Conservation (phyloP, 768 basidiomycete species). For the Gymnopilus junonius region DNA sequence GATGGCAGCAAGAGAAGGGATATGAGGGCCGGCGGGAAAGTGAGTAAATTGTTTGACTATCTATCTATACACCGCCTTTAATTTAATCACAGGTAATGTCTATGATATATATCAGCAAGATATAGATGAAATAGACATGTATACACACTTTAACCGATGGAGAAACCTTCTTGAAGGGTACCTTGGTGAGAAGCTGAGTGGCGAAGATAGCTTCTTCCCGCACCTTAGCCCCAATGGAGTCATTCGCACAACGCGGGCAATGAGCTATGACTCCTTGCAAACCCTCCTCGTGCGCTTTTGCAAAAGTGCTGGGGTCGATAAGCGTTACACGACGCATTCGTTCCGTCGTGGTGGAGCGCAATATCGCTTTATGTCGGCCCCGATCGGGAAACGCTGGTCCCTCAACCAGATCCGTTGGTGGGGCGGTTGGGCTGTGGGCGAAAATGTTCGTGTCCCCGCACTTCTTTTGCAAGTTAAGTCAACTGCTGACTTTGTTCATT, state of each 20-base stretch:
- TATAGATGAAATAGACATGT: constrained; percentile 32
- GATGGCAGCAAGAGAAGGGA: constrained; percentile 32
- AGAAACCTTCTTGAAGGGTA: constrained; percentile 17
- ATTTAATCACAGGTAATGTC: constrained; percentile 22
- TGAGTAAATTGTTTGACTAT: too few relatives aligned
- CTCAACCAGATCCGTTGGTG: constrained; percentile 41
- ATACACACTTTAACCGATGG: constrained; percentile 31
- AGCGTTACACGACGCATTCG: constrained; percentile 37
- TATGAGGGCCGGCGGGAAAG: constrained; percentile 21
- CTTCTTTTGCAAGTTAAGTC: not conserved
- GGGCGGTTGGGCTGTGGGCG: constrained; percentile 45
- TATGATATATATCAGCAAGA: constrained; percentile 42
- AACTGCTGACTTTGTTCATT: not conserved
- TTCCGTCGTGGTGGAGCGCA: constrained; percentile 41
- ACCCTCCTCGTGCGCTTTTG: constrained; percentile 32
- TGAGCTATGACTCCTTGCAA: constrained; percentile 33
- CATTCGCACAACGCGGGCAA: constrained; percentile 22
- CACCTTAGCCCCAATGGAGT: constrained; percentile 29
- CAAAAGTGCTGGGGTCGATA: constrained; percentile 23
- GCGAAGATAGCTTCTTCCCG: constrained; percentile 40
- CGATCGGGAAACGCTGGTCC: constrained; percentile 37
- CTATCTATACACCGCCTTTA: too few relatives aligned
- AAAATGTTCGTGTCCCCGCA: constrained; percentile 34
- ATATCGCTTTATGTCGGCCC: constrained; percentile 44
- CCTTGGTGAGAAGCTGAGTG: constrained; percentile 23